Evolutionary conservation across 371 early-diverging fungal genomes (phyloP), one percentile per base, ranked within the genome.

Genomic region (Circinella minor): DNA sequence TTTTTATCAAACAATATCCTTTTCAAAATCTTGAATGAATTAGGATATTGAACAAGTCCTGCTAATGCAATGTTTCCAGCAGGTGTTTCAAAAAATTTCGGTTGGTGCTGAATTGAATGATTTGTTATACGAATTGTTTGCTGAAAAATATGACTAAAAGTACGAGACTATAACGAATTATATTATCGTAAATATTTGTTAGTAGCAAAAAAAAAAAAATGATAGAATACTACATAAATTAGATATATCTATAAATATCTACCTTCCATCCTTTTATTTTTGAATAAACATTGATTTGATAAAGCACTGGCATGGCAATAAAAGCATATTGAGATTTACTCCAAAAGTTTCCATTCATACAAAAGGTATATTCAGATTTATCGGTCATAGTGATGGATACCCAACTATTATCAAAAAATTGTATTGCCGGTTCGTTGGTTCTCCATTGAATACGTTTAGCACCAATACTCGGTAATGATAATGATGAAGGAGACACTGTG

Each of bases 11-110:
- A 36, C 57, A 66, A 39, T 5, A 59, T n/a, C 9, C 17, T 4
- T 13, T 18, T 51, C 38, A 66, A 9, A 10, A 66, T 27, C 15
- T 15, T 20, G 57, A 20, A n/a, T 18, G 48, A 38, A 8, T 38
- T 55, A 14, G 67, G 67, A 57, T 38, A 46, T 14, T 43, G 43
- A n/a, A 66, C 20, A 34, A 66, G 46, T 11, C 59, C 43, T 10
- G 38, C 36, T n/a, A 66, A 47, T 0, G 59, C 67, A 15, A 43
- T 17, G 18, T 66, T 59, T n/a, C 67, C 67, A 27, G 67, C 67
- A 13, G 57, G 54, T 15, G 67, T 57, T 18, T 55, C 46, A 39
- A 66, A 66, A 39, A 66, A 66, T 18, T 54, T 36, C 37, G 67
- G 43, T 5, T 55, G 38, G 36, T 36, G 57, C 13, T 66, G 17